Evolutionary conservation across 768 basidiomycete species (phyloP).

Genomic region (Lentinus brumalis): DNA sequence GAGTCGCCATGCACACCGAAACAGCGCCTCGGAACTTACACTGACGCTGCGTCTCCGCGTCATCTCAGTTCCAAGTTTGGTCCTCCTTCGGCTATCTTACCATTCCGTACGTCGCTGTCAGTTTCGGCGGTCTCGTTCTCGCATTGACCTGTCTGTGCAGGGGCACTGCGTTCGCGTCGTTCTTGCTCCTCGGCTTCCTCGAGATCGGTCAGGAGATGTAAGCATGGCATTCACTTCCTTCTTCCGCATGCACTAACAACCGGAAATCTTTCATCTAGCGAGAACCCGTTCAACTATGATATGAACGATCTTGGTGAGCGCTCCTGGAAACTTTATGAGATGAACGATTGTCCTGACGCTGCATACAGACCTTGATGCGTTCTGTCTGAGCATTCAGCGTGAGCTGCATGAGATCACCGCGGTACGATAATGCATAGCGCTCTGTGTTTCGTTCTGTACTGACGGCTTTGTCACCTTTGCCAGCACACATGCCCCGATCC

Average conservation of each 20-base stretch:
- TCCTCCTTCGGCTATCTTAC: conserved; percentile 46
- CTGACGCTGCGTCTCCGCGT: background rate
- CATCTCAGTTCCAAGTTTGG: conserved; percentile 52
- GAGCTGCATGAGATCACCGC: conserved; percentile 75
- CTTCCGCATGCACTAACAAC: background rate
- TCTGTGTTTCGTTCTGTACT: background rate
- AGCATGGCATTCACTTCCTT: conserved; percentile 6
- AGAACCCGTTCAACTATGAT: conserved; percentile 71
- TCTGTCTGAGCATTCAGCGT: conserved; percentile 65
- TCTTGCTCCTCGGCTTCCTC: conserved; percentile 66
- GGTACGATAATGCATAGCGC: conserved; percentile 39
- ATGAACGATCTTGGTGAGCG: conserved; percentile 61
- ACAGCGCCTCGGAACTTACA: background rate
- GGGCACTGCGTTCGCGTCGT: conserved; percentile 62
- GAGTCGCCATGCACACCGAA: background rate
- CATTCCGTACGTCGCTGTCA: conserved; percentile 43
- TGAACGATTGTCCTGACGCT: background rate
- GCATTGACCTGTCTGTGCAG: conserved; percentile 19
- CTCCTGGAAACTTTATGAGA: background rate
- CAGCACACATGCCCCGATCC: conserved; percentile 59
- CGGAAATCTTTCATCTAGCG: conserved; percentile 36
- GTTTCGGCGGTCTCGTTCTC: background rate
- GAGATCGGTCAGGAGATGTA: conserved; percentile 70
- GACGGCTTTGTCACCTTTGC: too few species aligned
- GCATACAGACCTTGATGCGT: conserved; percentile 58